A percentile compares a stretch with the other conserved stretches of the same genome.
Evolutionary conservation across 106 monocot genomes (phyloP).

Genomic region (Dactylorhiza incarnata): DNA sequence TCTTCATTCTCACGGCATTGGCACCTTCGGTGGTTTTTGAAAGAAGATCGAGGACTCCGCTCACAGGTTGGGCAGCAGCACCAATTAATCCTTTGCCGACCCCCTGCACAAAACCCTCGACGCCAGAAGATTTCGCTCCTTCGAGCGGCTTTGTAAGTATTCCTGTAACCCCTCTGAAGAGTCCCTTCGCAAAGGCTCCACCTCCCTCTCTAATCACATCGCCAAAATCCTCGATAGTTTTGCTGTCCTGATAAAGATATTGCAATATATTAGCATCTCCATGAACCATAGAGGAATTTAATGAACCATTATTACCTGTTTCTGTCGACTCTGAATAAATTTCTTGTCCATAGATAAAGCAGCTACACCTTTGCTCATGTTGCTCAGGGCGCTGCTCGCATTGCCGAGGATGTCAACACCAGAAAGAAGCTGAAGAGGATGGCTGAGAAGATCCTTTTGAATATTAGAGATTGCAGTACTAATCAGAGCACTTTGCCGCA

Average conservation of each 20-base stretch:
- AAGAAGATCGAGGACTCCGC: conserved; percentile 94
- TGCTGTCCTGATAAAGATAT: conserved; percentile 67
- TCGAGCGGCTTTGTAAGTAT: conserved; percentile 93
- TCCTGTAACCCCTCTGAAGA: conserved; percentile 95
- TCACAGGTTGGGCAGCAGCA: conserved; percentile 93
- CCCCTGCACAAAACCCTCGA: conserved; percentile 95
- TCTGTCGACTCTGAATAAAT: conserved; percentile 88
- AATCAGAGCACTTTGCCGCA: conserved; percentile 83
- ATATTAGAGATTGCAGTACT: conserved; percentile 66
- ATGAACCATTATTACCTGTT: conserved; percentile 35
- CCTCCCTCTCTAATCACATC: conserved; percentile 96
- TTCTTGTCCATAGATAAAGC: conserved; percentile 98
- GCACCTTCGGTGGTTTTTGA: conserved; percentile 99
- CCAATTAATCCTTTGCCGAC: conserved; percentile 97
- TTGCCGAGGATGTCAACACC: conserved; percentile 98
- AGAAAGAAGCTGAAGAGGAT: conserved; percentile 86
- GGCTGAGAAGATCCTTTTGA: conserved; percentile 90
- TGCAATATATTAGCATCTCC: background rate
- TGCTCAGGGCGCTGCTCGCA: conserved; percentile 92
- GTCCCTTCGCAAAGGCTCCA: conserved; percentile 85
- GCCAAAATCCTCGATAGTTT: conserved; percentile 88
- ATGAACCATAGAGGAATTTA: background rate
- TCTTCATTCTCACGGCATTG: conserved; percentile 94
- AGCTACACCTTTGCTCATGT: conserved; percentile 97
- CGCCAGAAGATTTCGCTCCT: conserved; percentile 95